phyloP scores from a whole-genome alignment of 345 rosid species.

The Trapa bicornis region DNA sequence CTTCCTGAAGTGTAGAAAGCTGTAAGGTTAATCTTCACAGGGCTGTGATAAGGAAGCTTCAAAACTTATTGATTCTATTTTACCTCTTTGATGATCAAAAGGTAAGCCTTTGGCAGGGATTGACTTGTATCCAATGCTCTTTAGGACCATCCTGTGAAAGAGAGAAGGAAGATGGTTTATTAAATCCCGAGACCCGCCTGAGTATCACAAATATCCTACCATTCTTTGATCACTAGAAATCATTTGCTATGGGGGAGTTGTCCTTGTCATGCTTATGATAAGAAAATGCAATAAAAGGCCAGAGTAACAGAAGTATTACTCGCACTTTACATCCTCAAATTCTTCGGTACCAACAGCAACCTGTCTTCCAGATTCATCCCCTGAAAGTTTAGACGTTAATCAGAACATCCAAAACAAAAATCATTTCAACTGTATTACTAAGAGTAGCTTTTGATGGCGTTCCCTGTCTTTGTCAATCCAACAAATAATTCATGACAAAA shows the following conservation, averaged over 20 bases:
- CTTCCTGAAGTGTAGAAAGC: not conserved
- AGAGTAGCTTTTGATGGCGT: not conserved
- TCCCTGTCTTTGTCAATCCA: not conserved
- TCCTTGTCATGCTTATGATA: not conserved
- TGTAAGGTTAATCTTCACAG: not conserved
- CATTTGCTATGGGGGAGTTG: not conserved
- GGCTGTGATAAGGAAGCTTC: not conserved
- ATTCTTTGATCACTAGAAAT: not conserved
- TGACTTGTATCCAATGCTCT: constrained; percentile 93
- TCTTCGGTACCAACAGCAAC: constrained; percentile 68
- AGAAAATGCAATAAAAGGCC: not conserved
- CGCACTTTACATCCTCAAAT: constrained; percentile 62
- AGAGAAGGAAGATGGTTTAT: not conserved
- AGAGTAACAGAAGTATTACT: constrained; percentile 31
- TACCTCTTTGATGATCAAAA: constrained; percentile 75
- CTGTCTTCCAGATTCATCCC: constrained; percentile 56
- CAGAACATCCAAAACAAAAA: not conserved
- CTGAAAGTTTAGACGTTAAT: constrained; percentile 25
- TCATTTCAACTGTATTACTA: not conserved
- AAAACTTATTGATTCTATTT: not conserved
- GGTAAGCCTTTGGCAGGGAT: constrained; percentile 59
- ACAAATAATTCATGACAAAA: not conserved
- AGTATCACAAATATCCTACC: not conserved
- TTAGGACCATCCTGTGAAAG: constrained; percentile 56
- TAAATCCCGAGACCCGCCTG: not conserved